Evolutionary conservation across 1,284 basidiomycete species (phyloP).

Genomic region (Sanghuangporus baumii): DNA sequence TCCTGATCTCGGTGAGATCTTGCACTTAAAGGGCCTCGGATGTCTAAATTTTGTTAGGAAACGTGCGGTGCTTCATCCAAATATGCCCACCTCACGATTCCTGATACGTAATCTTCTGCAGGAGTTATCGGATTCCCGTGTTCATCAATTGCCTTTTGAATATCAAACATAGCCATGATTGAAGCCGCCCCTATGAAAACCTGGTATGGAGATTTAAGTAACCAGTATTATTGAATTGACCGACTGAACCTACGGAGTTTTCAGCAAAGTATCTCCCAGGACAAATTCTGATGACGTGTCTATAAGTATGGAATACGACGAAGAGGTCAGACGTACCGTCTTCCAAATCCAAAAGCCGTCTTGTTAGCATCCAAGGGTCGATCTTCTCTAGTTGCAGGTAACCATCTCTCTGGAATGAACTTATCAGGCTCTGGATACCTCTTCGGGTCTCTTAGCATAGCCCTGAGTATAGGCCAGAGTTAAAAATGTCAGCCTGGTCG

Average conservation of each 20-base stretch:
- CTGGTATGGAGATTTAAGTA: background rate
- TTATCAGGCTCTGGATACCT: constrained; percentile 10
- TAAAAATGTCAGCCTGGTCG: background rate
- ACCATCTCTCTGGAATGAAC: constrained; percentile 13
- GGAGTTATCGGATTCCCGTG: constrained; percentile 8
- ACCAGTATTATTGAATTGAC: background rate
- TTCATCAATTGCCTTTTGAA: constrained; percentile 9
- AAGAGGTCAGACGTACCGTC: background rate
- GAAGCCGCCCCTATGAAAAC: constrained; percentile 8
- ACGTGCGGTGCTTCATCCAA: background rate
- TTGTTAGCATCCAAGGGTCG: background rate
- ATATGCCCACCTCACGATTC: constrained; percentile 1
- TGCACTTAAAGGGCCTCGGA: background rate
- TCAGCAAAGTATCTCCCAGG: constrained; percentile 1
- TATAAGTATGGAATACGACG: too few relatives aligned
- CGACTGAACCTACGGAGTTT: background rate
- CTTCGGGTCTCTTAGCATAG: constrained; percentile 13
- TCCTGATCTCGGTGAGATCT: background rate
- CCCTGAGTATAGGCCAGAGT: constrained; percentile 33
- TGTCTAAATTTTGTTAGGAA: background rate
- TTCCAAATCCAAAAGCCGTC: constrained; percentile 9
- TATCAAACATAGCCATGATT: constrained; percentile 10
- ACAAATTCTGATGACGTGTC: constrained; percentile 1
- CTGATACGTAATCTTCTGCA: background rate
- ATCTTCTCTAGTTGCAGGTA: background rate